A percentile compares a stretch with the other conserved stretches of the same genome.
Conservation (phyloP, 2,329 filamentous ascomycete species). For the Curvularia eragrostidis region DNA sequence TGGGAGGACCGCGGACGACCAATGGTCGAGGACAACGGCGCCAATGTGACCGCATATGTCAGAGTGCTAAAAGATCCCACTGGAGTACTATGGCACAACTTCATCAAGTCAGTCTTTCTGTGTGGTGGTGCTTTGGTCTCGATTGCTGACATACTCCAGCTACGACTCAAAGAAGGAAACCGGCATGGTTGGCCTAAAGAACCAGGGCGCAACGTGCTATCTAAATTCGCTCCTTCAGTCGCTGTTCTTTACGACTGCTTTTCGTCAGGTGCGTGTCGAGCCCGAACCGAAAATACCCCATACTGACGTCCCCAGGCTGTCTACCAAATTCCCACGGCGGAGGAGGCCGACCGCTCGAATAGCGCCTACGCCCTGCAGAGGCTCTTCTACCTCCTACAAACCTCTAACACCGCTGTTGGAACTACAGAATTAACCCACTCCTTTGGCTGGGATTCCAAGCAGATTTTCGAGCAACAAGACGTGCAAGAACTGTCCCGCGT, state of each 20-base stretch:
- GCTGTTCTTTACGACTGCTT: conserved; percentile 72
- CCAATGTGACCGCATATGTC: conserved; percentile 83
- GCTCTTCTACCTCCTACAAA: conserved; percentile 94
- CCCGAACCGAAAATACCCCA: background rate
- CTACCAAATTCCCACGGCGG: conserved; percentile 93
- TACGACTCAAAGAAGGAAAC: conserved; percentile 99
- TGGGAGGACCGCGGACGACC: conserved; percentile 75
- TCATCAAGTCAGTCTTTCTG: conserved; percentile 65
- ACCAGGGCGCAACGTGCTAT: conserved; percentile 80
- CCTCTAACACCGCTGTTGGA: conserved; percentile 79
- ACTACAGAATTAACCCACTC: conserved; percentile 95
- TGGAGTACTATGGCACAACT: conserved; percentile 89
- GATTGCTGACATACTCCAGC: conserved; percentile 28
- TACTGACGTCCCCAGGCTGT: conserved; percentile 69
- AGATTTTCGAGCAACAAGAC: conserved; percentile 98
- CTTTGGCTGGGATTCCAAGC: conserved; percentile 96
- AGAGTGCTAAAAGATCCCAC: conserved; percentile 86
- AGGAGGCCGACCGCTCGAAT: conserved; percentile 80
- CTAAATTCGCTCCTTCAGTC: conserved; percentile 58
- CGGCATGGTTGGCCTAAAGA: conserved; percentile 93
- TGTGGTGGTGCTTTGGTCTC: background rate
- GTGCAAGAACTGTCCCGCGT: conserved; percentile 96
- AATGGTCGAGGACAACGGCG: conserved; percentile 76
- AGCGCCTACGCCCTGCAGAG: conserved; percentile 93
- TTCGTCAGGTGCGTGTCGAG: conserved; percentile 73